Conservation (phyloP, 208 protist genomes). For the Naegleria fowleri region DNA sequence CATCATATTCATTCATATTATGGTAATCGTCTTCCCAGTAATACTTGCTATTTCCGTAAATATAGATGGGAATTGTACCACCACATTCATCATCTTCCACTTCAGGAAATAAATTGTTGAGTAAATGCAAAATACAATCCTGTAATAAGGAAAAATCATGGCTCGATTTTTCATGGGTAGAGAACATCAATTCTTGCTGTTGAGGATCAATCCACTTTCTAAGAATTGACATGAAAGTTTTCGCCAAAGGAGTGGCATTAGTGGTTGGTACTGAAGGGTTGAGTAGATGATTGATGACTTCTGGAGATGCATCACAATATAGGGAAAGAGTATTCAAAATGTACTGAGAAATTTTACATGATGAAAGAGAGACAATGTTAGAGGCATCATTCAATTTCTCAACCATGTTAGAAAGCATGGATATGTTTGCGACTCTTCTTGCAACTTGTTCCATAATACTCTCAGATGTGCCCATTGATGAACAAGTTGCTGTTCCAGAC, state of each 20-base stretch:
- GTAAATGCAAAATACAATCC: background rate
- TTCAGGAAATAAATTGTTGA: background rate
- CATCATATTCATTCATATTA: constrained; percentile 59
- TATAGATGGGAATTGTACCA: background rate
- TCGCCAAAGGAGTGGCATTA: background rate
- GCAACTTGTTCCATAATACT: background rate
- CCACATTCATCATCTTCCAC: background rate
- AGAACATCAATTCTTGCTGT: background rate
- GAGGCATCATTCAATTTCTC: background rate
- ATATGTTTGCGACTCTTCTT: background rate
- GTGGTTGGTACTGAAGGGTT: background rate
- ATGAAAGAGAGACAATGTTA: background rate
- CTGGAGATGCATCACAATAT: background rate
- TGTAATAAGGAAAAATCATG: background rate
- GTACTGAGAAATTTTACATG: background rate
- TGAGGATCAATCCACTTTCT: background rate
- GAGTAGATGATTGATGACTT: background rate
- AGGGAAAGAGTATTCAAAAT: background rate
- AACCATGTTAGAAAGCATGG: background rate
- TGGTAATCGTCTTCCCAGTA: constrained; percentile 74
- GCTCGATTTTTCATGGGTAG: background rate
- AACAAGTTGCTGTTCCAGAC: background rate
- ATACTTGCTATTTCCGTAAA: constrained; percentile 40
- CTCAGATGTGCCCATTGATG: too few species aligned
- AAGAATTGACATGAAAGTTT: background rate